Evolutionary conservation across 2,329 filamentous ascomycete species (phyloP), one percentile per base, ranked within the genome.

Genomic region (Clarireedia homoeocarpa): DNA sequence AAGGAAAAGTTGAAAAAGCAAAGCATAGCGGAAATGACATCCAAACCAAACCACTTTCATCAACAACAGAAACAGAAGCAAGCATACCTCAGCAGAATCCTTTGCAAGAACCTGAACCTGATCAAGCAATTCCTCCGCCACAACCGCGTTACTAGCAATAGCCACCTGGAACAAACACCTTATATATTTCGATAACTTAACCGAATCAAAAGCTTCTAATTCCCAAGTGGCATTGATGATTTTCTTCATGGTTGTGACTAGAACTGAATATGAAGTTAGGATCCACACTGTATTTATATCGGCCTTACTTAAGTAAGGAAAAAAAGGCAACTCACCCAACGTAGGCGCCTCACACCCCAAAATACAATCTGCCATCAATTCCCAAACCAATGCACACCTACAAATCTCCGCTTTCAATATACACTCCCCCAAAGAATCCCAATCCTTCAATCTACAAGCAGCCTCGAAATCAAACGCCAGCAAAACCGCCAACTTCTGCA

Each of bases 401-500:
- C 76, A 81, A 0, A 64, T 52, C 5, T 70, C 71, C 1, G 77
- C 76, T 52, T 74, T 77, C 53, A 77, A 66, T 23, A 94, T 77
- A 6, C 90, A 80, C 15, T 73, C 69, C 5, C 76, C 73, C 1
- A 95, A 72, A 39, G 81, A 77, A 45, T 87, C 79, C 86, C 85
- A 94, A 20, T 79, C 75, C 58, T 83, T 79, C 4, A 94, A 73
- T 34, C 75, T 77, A 40, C 88, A 72, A 0, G 85, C 82, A 2
- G 83, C 86, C 72, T 96, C 91, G 59, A 95, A 88, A 61, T 94
- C 87, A 61, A 91, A 88, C 0, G 86, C 82, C 6, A 89, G 73
- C 17, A 95, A 71, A 2, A 83, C 79, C 5, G 84, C 77, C 38
- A 87, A 73, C 65, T 90, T 91, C 2, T 72, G 70, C 6, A 74